Percentiles rank a stretch among this genome's conserved stretches.
Conservation (phyloP, 176 grass and related monocot species). For the Triticum dicoccoides region DNA sequence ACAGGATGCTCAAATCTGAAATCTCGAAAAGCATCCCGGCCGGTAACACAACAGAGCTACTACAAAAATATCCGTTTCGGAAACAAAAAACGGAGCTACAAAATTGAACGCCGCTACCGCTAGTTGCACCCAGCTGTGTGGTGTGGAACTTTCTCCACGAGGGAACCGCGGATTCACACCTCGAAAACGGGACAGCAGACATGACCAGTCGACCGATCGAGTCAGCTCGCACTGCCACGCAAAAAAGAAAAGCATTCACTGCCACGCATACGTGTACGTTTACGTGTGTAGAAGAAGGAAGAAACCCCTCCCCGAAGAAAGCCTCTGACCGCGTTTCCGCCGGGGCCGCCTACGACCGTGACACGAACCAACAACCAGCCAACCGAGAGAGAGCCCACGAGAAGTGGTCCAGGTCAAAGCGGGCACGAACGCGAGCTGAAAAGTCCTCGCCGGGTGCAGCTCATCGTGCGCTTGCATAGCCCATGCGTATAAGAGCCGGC, state of each 20-base stretch:
- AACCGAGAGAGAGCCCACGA: background rate
- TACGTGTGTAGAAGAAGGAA: background rate
- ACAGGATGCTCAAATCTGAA: background rate
- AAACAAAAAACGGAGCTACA: background rate
- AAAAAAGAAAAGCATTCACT: too few species aligned
- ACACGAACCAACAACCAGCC: background rate
- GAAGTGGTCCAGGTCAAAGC: constrained; percentile 25
- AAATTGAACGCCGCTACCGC: background rate
- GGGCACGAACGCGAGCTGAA: constrained; percentile 9
- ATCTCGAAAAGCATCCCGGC: background rate
- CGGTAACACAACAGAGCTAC: background rate
- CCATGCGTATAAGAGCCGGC: background rate
- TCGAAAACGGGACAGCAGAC: background rate
- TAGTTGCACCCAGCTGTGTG: too few species aligned
- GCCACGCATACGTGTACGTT: too few species aligned
- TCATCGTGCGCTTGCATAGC: background rate
- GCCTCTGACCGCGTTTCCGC: constrained; percentile 2
- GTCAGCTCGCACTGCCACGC: constrained; percentile 19
- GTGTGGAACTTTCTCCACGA: background rate
- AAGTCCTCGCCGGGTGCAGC: background rate
- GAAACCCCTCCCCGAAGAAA: constrained; percentile 2
- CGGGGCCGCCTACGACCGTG: background rate
- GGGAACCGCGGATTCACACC: background rate
- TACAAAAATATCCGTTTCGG: too few species aligned
- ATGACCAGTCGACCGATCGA: background rate